Evolutionary conservation across 345 rosid species (phyloP).

Genomic region (rapeseed (Brassica napus)): Da-Ae NC_063444.1:14869501-14870000

Average conservation of each 20-base stretch:
- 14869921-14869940: conserved; percentile 74
- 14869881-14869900: conserved; percentile 67
- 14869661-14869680: conserved; percentile 66
- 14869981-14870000: background rate
- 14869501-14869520: background rate
- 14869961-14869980: background rate
- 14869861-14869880: conserved; percentile 83
- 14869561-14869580: conserved; percentile 7
- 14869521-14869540: background rate
- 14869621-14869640: conserved; percentile 19
- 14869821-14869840: conserved; percentile 74
- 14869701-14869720: conserved; percentile 65
- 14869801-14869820: conserved; percentile 71
- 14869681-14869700: conserved; percentile 68
- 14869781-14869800: conserved; percentile 76
- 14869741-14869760: conserved; percentile 64
- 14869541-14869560: conserved; percentile 26
- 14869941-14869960: background rate
- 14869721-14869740: conserved; percentile 64
- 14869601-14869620: conserved; percentile 14
- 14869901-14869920: conserved; percentile 71
- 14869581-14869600: conserved; percentile 11
- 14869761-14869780: conserved; percentile 78
- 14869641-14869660: conserved; percentile 16
- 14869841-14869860: conserved; percentile 61